phyloP scores from a whole-genome alignment of 2,329 filamentous ascomycete genomes.

The Arthrobotrys musiformis region DNA sequence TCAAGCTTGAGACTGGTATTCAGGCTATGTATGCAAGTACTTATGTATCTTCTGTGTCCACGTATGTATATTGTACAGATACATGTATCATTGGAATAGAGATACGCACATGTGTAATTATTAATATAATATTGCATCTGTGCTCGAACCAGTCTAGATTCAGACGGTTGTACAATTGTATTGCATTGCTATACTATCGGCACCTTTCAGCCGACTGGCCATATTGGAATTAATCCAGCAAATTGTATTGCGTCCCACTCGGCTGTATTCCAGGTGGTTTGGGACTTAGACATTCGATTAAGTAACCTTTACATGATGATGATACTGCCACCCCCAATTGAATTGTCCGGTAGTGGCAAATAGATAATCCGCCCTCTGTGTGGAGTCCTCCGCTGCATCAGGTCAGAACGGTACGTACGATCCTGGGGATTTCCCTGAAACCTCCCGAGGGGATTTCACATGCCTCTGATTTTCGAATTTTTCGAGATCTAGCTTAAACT shows the following conservation, averaged over 20 bases:
- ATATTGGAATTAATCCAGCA: neutral
- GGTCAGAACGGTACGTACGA: neutral
- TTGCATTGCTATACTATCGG: too few species aligned
- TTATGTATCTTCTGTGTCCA: neutral
- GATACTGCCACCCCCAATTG: constrained; percentile 14
- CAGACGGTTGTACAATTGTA: too few species aligned
- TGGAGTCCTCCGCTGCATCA: constrained; percentile 7
- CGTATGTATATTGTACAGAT: neutral
- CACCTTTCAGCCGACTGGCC: neutral
- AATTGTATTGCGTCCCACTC: neutral
- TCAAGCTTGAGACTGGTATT: neutral
- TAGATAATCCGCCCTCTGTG: constrained; percentile 46
- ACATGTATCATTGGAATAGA: too few species aligned
- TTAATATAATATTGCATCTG: neutral
- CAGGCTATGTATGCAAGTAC: neutral
- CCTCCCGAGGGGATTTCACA: constrained; percentile 34
- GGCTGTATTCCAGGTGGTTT: constrained; percentile 15
- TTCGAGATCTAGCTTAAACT: constrained; percentile 9
- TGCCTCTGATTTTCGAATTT: constrained; percentile 25
- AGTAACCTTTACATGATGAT: constrained; percentile 19
- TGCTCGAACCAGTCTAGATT: too few species aligned
- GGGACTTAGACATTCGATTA: constrained; percentile 8
- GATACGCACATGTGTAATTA: neutral
- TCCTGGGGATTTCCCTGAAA: constrained; percentile 39
- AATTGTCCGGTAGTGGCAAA: constrained; percentile 41